Evolutionary conservation across 768 basidiomycete genomes (phyloP), one percentile per base, ranked within the genome.

Genomic region (Artomyces pyxidatus): DNA sequence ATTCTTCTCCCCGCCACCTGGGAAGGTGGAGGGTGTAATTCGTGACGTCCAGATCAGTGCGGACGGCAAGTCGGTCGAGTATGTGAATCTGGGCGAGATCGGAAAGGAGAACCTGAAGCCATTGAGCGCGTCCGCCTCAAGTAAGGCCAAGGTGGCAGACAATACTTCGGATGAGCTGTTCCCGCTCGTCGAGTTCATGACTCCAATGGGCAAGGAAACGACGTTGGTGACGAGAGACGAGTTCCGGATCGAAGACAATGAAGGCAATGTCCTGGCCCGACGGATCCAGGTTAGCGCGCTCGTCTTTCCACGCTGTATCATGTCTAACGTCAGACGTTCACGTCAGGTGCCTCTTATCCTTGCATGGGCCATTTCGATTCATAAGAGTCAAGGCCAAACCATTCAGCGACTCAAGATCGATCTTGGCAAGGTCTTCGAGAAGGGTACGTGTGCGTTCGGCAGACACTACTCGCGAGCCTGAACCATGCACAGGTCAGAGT

Each of bases 311-410:
- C n/a, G n/a, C 11, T 38, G 8, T 30, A 22, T 3, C 23, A 11
- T 26, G 28, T 22, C n/a, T 28, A 25, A 38, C 50, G 26, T 47
- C 22, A 16, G 6, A 38, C 21, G 11, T 21, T 12, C 35, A 3
- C 7, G 16, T 19, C 54, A 87, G 81, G 57, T 89, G 1, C 85
- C 87, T 0, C 63, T 94, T 4, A 85, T 88, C 42, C 73, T 84
- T 0, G 80, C 83, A 0, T 88, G 83, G 84, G 83, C 85, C 0
- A 81, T 85, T 70, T 78, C 78, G 2, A 86, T 88, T 49, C 85
- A 88, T 66, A 88, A 88, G 63, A 77, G 75, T 49, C 86, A 88
- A 58, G 85, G 85, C 1, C 82, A 85, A 57, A 87, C 86, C 0
- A 73, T 88, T 38, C 73, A 77, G 38, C 70, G 75, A 38, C 78